Evolutionary conservation across 2,329 filamentous ascomycete genomes (phyloP).

Genomic region (Elsinoe arachidis): DNA sequence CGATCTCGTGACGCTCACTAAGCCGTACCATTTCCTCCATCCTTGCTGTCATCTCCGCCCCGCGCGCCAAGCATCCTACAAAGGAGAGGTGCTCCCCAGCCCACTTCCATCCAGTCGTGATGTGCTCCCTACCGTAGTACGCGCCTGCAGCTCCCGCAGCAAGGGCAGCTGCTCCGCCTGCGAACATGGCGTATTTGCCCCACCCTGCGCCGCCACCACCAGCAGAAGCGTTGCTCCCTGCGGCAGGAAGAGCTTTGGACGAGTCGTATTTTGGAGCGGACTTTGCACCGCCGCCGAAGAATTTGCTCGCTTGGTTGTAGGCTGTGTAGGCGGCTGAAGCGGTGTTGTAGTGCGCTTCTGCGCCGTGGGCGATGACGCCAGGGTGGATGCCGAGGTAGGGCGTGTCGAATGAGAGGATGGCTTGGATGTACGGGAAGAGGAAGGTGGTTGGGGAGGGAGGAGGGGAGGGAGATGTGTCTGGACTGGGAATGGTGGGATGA

Average conservation of each 20-base stretch:
- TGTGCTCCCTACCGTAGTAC: constrained; percentile 74
- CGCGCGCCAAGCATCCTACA: constrained; percentile 78
- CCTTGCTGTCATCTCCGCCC: constrained; percentile 69
- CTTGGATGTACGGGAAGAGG: constrained; percentile 91
- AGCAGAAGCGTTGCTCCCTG: constrained; percentile 3
- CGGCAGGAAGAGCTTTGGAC: constrained; percentile 26
- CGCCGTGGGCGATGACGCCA: constrained; percentile 74
- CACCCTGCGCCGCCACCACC: constrained; percentile 49
- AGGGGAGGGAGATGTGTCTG: constrained; percentile 21
- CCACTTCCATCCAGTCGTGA: constrained; percentile 70
- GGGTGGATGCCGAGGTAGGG: constrained; percentile 78
- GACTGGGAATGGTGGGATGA: constrained; percentile 21
- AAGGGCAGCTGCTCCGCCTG: constrained; percentile 70
- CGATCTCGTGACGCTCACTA: constrained; percentile 56
- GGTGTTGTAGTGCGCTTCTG: constrained; percentile 76
- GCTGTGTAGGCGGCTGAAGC: constrained; percentile 61
- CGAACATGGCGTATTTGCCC: constrained; percentile 78
- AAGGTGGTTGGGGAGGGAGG: constrained; percentile 40
- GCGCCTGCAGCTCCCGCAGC: constrained; percentile 77
- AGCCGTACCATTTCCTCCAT: constrained; percentile 60
- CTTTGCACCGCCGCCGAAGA: constrained; percentile 42
- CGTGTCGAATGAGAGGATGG: constrained; percentile 87
- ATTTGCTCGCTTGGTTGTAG: constrained; percentile 52
- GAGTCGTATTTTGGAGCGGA: constrained; percentile 19
- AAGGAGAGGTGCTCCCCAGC: constrained; percentile 87